These are phyloP conservation scores for Theileria parva DNA, from an alignment of 169 alveolate genomes.

Conservation along the genomic window DNA sequence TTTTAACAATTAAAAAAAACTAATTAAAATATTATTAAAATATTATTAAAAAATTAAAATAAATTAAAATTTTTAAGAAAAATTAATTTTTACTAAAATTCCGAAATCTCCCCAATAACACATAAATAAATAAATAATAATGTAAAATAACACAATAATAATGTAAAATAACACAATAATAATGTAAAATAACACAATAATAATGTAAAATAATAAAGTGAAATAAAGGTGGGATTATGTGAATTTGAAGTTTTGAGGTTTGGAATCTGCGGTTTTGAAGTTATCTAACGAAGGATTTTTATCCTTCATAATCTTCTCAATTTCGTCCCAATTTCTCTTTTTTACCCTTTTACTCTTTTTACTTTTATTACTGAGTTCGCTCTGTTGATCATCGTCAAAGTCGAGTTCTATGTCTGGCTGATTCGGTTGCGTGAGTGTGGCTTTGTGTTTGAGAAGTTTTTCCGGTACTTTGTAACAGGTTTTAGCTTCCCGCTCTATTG, in stretches of 20 bases:
- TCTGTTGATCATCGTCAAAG: conserved; percentile 42
- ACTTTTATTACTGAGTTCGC: conserved; percentile 5
- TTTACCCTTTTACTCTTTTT: conserved; percentile 19
- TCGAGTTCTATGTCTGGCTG: conserved; percentile 41
- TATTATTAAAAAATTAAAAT: no score
- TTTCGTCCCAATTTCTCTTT: conserved; percentile 52
- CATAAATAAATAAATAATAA: no score
- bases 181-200: no score
- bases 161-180: no score
- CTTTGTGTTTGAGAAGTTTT: conserved; percentile 3
- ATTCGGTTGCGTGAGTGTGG: conserved; percentile 10
- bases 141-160: no score
- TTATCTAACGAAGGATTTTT: conserved; percentile 47
- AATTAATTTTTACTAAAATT: no score
- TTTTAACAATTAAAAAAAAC: no score
- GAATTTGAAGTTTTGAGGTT: no score
- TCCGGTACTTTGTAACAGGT: not conserved
- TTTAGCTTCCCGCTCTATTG: conserved; percentile 15
- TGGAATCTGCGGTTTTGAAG: not conserved
- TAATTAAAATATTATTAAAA: no score
- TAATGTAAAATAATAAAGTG: no score
- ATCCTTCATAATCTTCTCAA: conserved; percentile 44
- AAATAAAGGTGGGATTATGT: not conserved
- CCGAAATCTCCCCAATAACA: no score
- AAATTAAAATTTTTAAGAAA: no score